Base-by-base conservation (phyloP, 306 rosid species). In the Cucurbita moschata region DNA sequence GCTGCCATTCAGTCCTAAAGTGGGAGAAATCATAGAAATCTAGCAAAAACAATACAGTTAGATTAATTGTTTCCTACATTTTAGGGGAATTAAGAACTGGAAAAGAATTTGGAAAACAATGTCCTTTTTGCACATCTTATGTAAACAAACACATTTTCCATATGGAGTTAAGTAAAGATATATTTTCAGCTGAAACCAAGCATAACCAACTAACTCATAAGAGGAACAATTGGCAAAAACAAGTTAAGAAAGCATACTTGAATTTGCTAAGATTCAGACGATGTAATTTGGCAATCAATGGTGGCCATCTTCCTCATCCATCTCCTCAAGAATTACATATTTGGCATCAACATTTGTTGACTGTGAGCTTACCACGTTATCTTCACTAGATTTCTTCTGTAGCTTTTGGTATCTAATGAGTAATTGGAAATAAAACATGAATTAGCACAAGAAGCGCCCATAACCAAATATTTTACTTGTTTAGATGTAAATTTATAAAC, bases 261-360 rank as follows among this genome's bases (percentile, higher is more conserved):
- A 81, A 52, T 77, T 61, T 51, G 69, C 75, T 59, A 53, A 49
- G 75, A 69, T 14, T 69, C 57, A 15, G 23, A 54, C 26, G 67
- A 74, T 46, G 72, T 47, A 52, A 78, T 65, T 59, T 10, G 21
- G 19, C 21, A 39, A 72, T 87, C 81, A 89, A 51, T 59, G 79
- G 23, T 59, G 74, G 65, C 82, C 86, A 53, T 90, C 88, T 80
- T 80, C 89, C 77, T 87, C 92, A 26, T 90, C 97, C 82, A 73
- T 77, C 81, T 90, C 95, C 83, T 89, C 97, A 44, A 94, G 92
- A 75, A 94, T 89, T 80, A 94, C 92, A 83, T 94, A 94, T 80
- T 85, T 94, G 75, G 96, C 81, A n/a, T 84, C 86, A 50, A 75
- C 72, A 75, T 85, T 59, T 56, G 81, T 16, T 49, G 64, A 76